These are phyloP conservation scores for Histomonas meleagridis DNA, from an alignment of 208 protist genomes.

Conservation along the genomic window DNA sequence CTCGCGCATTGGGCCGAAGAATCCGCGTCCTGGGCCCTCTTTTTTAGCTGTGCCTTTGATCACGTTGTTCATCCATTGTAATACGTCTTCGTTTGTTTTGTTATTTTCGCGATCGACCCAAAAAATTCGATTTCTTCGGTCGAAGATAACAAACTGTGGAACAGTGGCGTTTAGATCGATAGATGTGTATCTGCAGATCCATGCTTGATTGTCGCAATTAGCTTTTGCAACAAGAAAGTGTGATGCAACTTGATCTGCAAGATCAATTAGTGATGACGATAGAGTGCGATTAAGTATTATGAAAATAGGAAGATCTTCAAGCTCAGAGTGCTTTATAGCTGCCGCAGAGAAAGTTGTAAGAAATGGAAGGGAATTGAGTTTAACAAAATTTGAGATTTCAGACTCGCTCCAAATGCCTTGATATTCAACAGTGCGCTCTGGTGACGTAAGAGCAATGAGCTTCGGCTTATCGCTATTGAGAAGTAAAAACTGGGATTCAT, in stretches of 20 bases:
- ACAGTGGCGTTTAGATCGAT: not conserved
- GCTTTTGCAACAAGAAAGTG: no score
- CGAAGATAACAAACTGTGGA: not conserved
- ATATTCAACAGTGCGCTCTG: not conserved
- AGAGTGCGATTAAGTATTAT: no score
- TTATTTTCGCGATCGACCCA: not conserved
- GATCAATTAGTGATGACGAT: no score
- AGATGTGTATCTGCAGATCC: not conserved
- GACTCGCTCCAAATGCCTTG: not conserved
- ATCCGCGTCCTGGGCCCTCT: not conserved
- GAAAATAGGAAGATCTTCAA: not conserved
- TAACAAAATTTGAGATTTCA: not conserved
- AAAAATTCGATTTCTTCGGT: not conserved
- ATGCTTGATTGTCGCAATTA: not conserved
- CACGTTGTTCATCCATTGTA: not conserved
- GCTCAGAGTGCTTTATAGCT: not conserved
- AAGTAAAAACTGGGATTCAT: not conserved
- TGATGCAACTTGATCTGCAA: no score
- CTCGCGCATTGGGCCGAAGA: no score
- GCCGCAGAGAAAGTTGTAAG: not conserved
- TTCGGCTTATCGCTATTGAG: not conserved
- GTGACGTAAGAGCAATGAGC: not conserved
- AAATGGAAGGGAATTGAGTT: not conserved
- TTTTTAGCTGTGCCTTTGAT: not conserved
- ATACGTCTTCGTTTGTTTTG: not conserved